Conservation (phyloP, 768 basidiomycete genomes). For the Boletus eberwhitei region DNA sequence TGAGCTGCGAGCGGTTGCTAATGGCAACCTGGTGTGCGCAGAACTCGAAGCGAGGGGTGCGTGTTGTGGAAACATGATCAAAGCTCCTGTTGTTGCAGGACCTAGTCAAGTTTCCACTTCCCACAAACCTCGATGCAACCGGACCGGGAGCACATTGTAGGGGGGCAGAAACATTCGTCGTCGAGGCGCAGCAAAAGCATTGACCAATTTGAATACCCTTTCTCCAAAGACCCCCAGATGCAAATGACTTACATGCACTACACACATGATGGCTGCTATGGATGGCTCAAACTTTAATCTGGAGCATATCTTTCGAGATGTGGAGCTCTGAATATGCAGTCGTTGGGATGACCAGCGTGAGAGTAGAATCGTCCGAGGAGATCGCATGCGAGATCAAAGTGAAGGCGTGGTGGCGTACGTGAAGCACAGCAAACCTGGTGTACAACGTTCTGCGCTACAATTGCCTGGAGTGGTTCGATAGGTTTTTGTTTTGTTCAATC, state of each 20-base stretch:
- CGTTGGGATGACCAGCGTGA: not conserved
- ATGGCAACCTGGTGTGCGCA: not conserved
- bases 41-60: not conserved
- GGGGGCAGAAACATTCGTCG: not conserved
- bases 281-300: slow-evolving; percentile 15
- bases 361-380: slow-evolving; percentile 23
- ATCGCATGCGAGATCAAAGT: slow-evolving; percentile 2
- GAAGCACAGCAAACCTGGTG: slow-evolving; percentile 12
- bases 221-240: not conserved
- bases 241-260: slow-evolving; percentile 12
- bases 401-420: slow-evolving; percentile 12
- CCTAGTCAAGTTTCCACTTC: not conserved
- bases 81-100: not conserved
- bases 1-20: not conserved
- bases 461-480: slow-evolving; percentile 2
- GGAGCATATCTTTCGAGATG: slow-evolving; percentile 17
- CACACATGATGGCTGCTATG: slow-evolving; percentile 6
- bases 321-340: not conserved
- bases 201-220: not conserved
- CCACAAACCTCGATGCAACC: slow-evolving; percentile 9
- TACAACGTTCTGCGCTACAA: not conserved
- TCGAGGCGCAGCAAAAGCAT: not conserved
- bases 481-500: slow-evolving; percentile 1
- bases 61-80: not conserved
- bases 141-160: not conserved